These are phyloP conservation scores for Cytospora chrysosperma DNA, from an alignment of 2,329 filamentous ascomycete species.

Conservation along the genomic window DNA sequence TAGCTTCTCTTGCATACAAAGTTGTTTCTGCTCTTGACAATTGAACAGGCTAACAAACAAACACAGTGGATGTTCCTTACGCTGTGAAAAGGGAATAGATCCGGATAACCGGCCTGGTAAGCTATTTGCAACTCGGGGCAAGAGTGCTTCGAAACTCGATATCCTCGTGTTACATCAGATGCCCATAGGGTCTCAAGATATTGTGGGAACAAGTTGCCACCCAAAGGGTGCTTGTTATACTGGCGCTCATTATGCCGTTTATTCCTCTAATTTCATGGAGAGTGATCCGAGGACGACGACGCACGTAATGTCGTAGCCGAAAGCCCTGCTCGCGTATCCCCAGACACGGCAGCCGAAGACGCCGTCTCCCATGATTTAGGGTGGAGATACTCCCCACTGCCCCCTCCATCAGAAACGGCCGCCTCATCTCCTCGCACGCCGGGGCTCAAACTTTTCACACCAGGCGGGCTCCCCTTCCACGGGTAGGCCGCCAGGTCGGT, in stretches of 20 bases:
- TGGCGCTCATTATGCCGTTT: not conserved
- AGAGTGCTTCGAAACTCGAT: not conserved
- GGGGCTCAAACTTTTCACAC: not conserved
- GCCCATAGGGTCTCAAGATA: not conserved
- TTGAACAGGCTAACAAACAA: not conserved
- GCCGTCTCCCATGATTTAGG: conserved; percentile 2
- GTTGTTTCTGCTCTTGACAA: not conserved
- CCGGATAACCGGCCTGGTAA: not conserved
- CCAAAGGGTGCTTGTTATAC: not conserved
- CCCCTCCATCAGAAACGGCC: not conserved
- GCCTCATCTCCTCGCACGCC: not conserved
- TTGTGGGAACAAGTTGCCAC: not conserved
- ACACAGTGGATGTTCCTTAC: not conserved
- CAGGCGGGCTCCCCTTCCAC: not conserved
- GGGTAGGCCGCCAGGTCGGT: conserved; percentile 9
- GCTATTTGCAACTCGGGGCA: not conserved
- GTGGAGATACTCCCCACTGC: not conserved
- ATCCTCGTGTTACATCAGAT: not conserved
- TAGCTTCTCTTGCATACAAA: not conserved
- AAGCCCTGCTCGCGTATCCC: not conserved
- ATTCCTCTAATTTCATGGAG: not conserved
- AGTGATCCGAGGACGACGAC: not conserved
- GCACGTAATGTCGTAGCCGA: not conserved
- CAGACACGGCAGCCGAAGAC: not conserved
- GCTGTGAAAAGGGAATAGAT: not conserved